A percentile compares a stretch with the other conserved stretches of the same genome.
Evolutionary conservation across 257 asterid species (phyloP).

Genomic region (Paraleonurus japonicus): DNA sequence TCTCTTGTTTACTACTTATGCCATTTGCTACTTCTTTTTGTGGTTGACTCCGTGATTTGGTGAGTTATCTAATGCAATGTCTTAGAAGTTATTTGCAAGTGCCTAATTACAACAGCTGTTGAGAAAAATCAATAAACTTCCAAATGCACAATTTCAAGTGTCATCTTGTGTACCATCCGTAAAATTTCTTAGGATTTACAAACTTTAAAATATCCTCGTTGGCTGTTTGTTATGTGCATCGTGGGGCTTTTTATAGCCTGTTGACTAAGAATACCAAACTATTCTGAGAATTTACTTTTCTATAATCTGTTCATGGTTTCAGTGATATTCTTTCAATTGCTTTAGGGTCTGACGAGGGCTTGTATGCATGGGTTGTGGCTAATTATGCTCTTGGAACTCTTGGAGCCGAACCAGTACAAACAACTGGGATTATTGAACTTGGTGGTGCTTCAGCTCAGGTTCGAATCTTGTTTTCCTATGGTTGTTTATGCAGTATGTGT

Average conservation of each 20-base stretch:
- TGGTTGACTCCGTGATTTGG: background rate
- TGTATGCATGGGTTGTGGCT: conserved; percentile 98
- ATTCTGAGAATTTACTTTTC: background rate
- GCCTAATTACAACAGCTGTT: background rate
- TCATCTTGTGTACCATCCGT: background rate
- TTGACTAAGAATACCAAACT: background rate
- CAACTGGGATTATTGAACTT: conserved; percentile 96
- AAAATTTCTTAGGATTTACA: background rate
- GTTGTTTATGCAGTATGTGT: background rate
- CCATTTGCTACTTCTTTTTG: background rate
- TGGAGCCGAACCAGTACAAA: conserved; percentile 78
- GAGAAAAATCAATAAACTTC: background rate
- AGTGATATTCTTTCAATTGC: conserved; percentile 2
- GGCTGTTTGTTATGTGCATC: background rate
- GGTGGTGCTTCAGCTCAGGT: conserved; percentile 99
- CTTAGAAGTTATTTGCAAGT: conserved; percentile 5
- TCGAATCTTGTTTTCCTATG: conserved; percentile 23
- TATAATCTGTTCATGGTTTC: conserved; percentile 2
- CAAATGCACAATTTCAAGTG: background rate
- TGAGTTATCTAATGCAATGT: background rate
- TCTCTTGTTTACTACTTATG: background rate
- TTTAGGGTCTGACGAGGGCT: conserved; percentile 95
- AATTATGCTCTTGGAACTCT: conserved; percentile 94
- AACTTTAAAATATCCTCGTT: background rate
- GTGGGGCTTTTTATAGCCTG: background rate